Percentiles rank a stretch among this genome's conserved stretches.
phyloP scores from a whole-genome alignment of 164 flowering plant genomes.

The Tetrastigma voinierianum region DNA sequence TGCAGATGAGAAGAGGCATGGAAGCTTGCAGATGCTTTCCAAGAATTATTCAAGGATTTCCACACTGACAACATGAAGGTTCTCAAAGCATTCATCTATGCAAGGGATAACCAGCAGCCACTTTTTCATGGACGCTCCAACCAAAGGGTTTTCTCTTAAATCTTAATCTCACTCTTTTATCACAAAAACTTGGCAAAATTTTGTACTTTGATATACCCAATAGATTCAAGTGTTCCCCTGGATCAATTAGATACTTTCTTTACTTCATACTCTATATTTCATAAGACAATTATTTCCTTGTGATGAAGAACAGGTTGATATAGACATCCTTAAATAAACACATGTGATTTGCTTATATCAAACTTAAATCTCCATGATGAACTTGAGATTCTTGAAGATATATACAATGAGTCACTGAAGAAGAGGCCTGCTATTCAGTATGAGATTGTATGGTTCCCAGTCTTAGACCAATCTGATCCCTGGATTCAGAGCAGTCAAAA shows the following conservation, averaged over 20 bases:
- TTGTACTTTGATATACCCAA: not conserved
- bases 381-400: conserved; percentile 19
- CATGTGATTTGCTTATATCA: conserved; percentile 24
- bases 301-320: conserved; percentile 13
- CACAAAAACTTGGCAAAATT: too few relatives aligned
- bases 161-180: too few relatives aligned
- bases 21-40: conserved; percentile 20
- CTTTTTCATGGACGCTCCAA: conserved; percentile 30
- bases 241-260: too few relatives aligned
- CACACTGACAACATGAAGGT: conserved; percentile 32
- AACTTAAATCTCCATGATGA: conserved; percentile 20
- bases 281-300: not conserved
- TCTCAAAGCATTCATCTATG: conserved; percentile 23
- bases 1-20: conserved; percentile 27
- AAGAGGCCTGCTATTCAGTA: conserved; percentile 15
- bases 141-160: conserved; percentile 17
- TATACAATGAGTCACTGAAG: conserved; percentile 14
- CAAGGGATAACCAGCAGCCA: conserved; percentile 28
- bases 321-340: conserved; percentile 18
- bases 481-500: conserved; percentile 2
- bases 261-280: too few relatives aligned
- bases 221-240: too few relatives aligned
- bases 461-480: conserved; percentile 1
- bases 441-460: conserved; percentile 26
- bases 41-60: conserved; percentile 12